phyloP scores from a whole-genome alignment of 1,139 yeast species.

The Hyphopichia burtonii region DNA sequence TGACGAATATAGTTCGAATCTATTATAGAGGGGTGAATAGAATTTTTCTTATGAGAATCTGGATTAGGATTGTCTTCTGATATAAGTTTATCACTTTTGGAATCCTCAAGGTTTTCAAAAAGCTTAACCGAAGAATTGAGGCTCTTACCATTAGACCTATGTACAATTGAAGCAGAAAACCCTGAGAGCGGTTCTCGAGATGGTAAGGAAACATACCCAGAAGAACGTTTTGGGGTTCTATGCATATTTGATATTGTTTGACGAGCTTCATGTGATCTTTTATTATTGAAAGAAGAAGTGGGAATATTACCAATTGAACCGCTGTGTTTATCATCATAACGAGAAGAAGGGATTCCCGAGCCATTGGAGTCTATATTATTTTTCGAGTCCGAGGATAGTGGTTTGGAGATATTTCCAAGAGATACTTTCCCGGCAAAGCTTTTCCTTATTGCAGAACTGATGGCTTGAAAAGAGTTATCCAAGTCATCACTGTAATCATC shows the following conservation, averaged over 20 bases:
- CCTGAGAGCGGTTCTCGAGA: constrained; percentile 5
- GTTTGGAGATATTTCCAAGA: constrained; percentile 3
- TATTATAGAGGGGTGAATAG: not conserved
- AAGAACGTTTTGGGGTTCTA: constrained; percentile 4
- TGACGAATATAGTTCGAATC: constrained; percentile 3
- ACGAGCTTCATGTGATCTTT: not conserved
- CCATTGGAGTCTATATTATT: not conserved
- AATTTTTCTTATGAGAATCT: not conserved
- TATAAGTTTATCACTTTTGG: not conserved
- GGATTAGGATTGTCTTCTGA: not conserved
- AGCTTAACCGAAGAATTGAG: not conserved
- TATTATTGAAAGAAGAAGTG: too few species aligned
- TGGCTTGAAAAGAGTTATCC: constrained; percentile 33
- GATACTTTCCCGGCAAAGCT: constrained; percentile 36
- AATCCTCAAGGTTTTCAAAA: constrained; percentile 2
- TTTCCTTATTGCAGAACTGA: constrained; percentile 38
- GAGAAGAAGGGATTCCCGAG: not conserved
- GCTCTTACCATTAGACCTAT: not conserved
- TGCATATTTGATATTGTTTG: not conserved
- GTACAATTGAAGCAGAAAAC: not conserved
- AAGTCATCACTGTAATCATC: not conserved
- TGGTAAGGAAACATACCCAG: constrained; percentile 4
- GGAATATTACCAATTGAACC: too few species aligned
- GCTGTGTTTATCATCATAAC: too few species aligned
- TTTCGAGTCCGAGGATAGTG: not conserved